Base-by-base conservation (phyloP, 305 asterid species). In the Fraxinus xanthoxyloides region DNA sequence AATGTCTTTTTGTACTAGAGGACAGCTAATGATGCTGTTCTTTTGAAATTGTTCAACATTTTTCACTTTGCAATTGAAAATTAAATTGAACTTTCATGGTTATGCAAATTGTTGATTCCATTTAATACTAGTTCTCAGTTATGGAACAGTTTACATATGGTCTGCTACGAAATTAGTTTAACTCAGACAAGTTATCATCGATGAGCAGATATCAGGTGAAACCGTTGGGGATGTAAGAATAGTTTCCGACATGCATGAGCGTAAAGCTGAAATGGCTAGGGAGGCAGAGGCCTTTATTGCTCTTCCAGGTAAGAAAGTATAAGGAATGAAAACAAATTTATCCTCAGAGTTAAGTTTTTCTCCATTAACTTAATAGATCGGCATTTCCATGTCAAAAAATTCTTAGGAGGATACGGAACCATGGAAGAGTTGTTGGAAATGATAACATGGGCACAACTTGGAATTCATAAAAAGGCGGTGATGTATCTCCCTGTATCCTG, bases 361-460 rank as follows among this genome's bases (percentile, higher is more conserved):
- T 54, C 69, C 2, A 48, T 35, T 75, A n/a, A 19, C 56, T 72
- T 79, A 73, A 36, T 46, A 69, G 78, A 28, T 30, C 1, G 7
- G 35, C 2, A 2, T 46, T 15, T 74, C 77, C 32, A 23, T 83
- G 85, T 70, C 74, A 8, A 83, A 36, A 63, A 56, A 46, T 34
- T 70, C 76, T 77, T 86, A 97, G 99, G 99, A 77, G 99, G 99
- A 79, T 97, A 93, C 84, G 99, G 99, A 61, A 97, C 99, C 38
- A 90, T 97, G 99, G 99, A 97, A 84, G 99, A 97, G 87, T 76
- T 90, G 24, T 74, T 97, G 85, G 99, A 97, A 87, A 94, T 97
- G 98, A 97, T 97, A 78, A 97, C 99, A 77, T 97, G 99, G 99
- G 95, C 97, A 67, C 98, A 97, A 81, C 97, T 97, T 32, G 98